Percentiles rank a stretch among this genome's conserved stretches.
phyloP scores from a whole-genome alignment of 2,329 filamentous ascomycete genomes.

The Ophiostoma sp. region DNA sequence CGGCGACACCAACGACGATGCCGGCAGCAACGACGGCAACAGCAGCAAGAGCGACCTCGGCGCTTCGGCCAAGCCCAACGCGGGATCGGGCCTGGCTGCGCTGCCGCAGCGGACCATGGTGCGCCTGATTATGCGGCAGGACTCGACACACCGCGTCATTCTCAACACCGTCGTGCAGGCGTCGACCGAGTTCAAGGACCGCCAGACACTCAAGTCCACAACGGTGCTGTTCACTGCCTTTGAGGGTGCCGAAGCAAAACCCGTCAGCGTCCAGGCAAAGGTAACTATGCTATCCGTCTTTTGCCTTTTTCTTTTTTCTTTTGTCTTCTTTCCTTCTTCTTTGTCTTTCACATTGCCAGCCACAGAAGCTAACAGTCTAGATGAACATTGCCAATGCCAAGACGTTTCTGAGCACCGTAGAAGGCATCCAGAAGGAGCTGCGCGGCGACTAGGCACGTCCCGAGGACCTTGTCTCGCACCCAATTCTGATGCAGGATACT shows the following conservation, averaged over 20 bases:
- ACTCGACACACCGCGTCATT: constrained; percentile 80
- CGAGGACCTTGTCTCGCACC: background rate
- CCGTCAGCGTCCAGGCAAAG: constrained; percentile 57
- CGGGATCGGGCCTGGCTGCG: background rate
- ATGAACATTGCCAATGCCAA: constrained; percentile 52
- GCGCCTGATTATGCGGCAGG: constrained; percentile 84
- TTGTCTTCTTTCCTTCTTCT: too few species aligned
- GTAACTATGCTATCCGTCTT: constrained; percentile 37
- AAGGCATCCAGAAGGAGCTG: constrained; percentile 48
- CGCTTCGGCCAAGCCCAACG: constrained; percentile 20
- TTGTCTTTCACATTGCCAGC: background rate
- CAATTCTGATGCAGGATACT: background rate
- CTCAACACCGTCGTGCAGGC: constrained; percentile 79
- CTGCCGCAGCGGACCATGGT: constrained; percentile 46
- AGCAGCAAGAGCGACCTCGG: constrained; percentile 28
- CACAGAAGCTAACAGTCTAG: constrained; percentile 32
- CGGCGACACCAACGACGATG: constrained; percentile 28
- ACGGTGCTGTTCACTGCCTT: constrained; percentile 62
- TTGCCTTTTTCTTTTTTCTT: too few species aligned
- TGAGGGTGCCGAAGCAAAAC: constrained; percentile 50
- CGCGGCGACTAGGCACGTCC: constrained; percentile 29
- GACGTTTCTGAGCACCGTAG: constrained; percentile 47
- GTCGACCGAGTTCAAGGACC: constrained; percentile 72
- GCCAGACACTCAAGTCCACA: constrained; percentile 65
- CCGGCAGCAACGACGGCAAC: constrained; percentile 26